Evolutionary conservation across 2,329 filamentous ascomycete genomes (phyloP).

Genomic region (Ceratocystis huliohia): DNA sequence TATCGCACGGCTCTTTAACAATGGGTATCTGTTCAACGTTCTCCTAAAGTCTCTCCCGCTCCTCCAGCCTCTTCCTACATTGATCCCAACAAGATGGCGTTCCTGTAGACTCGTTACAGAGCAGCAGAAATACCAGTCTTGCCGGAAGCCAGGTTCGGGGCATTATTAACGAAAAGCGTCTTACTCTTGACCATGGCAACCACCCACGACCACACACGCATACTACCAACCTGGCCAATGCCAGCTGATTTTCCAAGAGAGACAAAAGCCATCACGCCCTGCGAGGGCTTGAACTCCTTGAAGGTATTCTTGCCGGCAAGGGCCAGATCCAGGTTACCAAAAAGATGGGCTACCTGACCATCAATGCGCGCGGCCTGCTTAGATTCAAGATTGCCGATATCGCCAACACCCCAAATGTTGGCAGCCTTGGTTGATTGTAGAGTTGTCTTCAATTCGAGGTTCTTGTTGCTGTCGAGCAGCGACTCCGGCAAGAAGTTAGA

Average conservation of each 20-base stretch:
- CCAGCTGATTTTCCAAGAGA: conserved; percentile 32
- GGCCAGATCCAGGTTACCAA: conserved; percentile 27
- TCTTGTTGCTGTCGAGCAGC: conserved; percentile 29
- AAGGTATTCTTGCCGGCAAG: conserved; percentile 26
- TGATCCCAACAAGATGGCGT: background rate
- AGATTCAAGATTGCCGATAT: conserved; percentile 33
- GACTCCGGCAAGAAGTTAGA: conserved; percentile 32
- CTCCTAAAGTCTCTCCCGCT: background rate
- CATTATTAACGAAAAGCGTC: conserved; percentile 29
- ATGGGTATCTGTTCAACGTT: background rate
- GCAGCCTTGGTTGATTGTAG: conserved; percentile 27
- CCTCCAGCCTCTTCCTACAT: background rate
- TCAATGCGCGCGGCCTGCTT: conserved; percentile 27
- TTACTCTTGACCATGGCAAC: conserved; percentile 32
- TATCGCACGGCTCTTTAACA: background rate
- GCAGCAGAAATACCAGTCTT: conserved; percentile 25
- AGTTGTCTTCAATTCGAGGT: conserved; percentile 30
- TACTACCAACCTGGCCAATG: conserved; percentile 30
- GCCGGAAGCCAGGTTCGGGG: conserved; percentile 27
- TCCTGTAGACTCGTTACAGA: background rate
- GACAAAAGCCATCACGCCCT: conserved; percentile 28
- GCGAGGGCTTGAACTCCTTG: conserved; percentile 26
- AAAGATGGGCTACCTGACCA: conserved; percentile 28
- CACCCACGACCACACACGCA: conserved; percentile 31
- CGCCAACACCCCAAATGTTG: conserved; percentile 36